Evolutionary conservation across 1,139 yeast genomes (phyloP), one percentile per base, ranked within the genome.

Genomic region (Yamadazyma triangularis): DNA sequence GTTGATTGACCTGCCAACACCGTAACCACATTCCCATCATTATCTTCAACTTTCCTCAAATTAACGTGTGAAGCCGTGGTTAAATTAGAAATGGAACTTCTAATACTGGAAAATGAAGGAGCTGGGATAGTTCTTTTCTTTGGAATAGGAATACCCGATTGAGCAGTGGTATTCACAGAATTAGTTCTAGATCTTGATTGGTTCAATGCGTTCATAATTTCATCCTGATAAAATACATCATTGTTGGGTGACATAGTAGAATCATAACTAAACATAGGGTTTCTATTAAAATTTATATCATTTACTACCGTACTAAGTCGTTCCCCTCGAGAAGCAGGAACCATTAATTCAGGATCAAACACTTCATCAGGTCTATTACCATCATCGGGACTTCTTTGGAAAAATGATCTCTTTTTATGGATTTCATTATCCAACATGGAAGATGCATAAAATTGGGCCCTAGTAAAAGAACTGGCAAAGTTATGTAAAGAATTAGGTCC

Each of bases 1-100:
- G 75, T 69, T 3, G 95, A 84, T 53, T 82, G 93, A 26, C 93
- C 89, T 6, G 84, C 83, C 26, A 84, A 68, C 33, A 84, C 77
- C 1, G 91, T 82, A 23, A 81, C 73, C n/a, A 78, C 62, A 33
- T 77, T 76, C 4, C 95, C 95, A 40, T 81, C 82, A 36, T 70
- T 65, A 35, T 79, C 83, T 50, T 84, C 93, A 12, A 84, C 73
- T 45, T 74, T 77, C 45, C 76, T 78, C 38, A 82, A 58, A 34
- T 74, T 70, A 32, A 82, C 54, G 13, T 80, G 77, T 19, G 72
- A 67, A 2, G 77, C 66, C 9, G 77, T 71, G 12, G 75, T 64
- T 15, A 60, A 61, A 15, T 47, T 40, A 2, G 72, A 61, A 13
- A 67, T 42, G 3, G 63, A 53, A 28, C 65, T 55, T 25, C 63